Conservation (phyloP, 1,139 yeast genomes). For the Nakaseomyces kungkrabaensis region DNA sequence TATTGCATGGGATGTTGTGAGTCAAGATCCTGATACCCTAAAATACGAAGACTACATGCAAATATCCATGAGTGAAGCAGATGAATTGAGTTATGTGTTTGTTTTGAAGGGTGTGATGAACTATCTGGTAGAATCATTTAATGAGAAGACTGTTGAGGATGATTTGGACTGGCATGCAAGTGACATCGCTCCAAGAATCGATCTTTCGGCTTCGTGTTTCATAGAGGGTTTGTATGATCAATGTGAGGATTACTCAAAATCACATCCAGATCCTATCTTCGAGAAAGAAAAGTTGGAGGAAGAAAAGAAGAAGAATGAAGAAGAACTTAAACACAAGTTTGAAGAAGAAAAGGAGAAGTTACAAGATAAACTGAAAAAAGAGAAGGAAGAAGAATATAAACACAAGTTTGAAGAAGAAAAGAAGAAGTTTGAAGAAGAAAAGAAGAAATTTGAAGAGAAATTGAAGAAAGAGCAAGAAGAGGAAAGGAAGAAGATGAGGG, state of each 20-base stretch:
- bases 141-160: not conserved
- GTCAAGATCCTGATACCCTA: conserved; percentile 4
- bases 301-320: not conserved
- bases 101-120: not conserved
- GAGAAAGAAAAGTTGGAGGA: not conserved
- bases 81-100: not conserved
- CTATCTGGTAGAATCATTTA: not conserved
- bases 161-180: not conserved
- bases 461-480: too few species aligned
- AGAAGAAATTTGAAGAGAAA: not conserved
- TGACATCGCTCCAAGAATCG: not conserved
- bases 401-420: not conserved
- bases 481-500: too few species aligned
- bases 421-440: not conserved
- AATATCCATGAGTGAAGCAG: conserved; percentile 1
- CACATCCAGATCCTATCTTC: not conserved
- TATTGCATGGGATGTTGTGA: conserved; percentile 4
- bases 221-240: not conserved
- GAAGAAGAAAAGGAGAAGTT: not conserved
- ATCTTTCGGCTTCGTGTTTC: not conserved
- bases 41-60: conserved; percentile 2
- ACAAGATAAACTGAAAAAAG: not conserved
- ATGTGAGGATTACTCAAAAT: not conserved
- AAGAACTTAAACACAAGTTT: not conserved
- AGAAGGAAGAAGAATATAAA: not conserved